Evolutionary conservation across 176 grass and related monocot genomes (phyloP).

Genomic region (Musa beccarii): DNA sequence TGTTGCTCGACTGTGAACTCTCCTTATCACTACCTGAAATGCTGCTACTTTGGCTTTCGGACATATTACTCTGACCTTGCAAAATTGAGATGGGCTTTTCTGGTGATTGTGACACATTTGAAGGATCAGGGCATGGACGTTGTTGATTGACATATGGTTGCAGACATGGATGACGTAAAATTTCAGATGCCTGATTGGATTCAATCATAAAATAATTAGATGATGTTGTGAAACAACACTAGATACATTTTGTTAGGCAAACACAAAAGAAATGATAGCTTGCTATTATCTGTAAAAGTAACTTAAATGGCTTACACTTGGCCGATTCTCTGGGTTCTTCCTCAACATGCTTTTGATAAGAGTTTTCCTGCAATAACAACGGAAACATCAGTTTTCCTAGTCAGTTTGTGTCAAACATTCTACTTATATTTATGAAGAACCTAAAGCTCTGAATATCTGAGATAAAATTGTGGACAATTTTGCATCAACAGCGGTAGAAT

Average conservation of each 20-base stretch:
- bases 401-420: background rate
- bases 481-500: background rate
- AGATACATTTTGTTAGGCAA: background rate
- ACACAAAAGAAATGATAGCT: background rate
- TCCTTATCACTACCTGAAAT: slow-evolving; percentile 82
- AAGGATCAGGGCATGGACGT: slow-evolving; percentile 38
- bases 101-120: slow-evolving; percentile 27
- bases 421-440: background rate
- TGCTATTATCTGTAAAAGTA: background rate
- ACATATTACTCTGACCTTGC: slow-evolving; percentile 55
- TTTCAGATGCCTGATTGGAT: slow-evolving; percentile 84
- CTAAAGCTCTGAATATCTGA: background rate
- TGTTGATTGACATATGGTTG: slow-evolving; percentile 65
- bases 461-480: background rate
- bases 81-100: slow-evolving; percentile 43
- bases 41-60: slow-evolving; percentile 77
- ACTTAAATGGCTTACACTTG: slow-evolving; percentile 55
- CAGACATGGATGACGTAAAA: slow-evolving; percentile 72
- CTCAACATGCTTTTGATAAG: slow-evolving; percentile 97
- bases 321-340: slow-evolving; percentile 94
- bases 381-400: background rate
- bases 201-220: slow-evolving; percentile 2
- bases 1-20: slow-evolving; percentile 63
- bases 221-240: background rate
- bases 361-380: slow-evolving; percentile 58